Conservation (phyloP, 176 grass and related monocot genomes). For the Eragrostis nindensis region DNA sequence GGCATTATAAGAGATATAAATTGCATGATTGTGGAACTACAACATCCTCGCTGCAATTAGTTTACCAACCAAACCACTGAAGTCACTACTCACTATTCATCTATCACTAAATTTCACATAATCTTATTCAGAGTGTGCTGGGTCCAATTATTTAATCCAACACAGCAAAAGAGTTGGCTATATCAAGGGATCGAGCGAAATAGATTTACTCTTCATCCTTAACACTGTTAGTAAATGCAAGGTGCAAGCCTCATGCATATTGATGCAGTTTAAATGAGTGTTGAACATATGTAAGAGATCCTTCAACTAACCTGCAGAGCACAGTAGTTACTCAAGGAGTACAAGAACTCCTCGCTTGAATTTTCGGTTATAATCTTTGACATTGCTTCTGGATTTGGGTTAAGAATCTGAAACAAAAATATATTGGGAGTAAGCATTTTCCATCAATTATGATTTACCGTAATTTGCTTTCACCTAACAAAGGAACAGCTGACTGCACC, state of each 20-base stretch:
- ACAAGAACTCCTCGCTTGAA: slow-evolving; percentile 96
- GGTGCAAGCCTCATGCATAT: slow-evolving; percentile 4
- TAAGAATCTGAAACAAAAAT: slow-evolving; percentile 78
- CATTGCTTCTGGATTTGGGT: slow-evolving; percentile 99
- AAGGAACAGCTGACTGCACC: slow-evolving; percentile 50
- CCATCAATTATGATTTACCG: background rate
- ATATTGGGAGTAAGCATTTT: slow-evolving; percentile 11
- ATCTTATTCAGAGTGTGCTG: background rate
- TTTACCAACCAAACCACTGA: background rate
- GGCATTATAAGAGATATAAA: background rate
- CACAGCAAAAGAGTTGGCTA: background rate
- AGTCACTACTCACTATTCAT: background rate
- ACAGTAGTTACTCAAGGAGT: slow-evolving; percentile 96
- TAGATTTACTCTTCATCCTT: background rate
- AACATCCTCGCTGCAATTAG: background rate
- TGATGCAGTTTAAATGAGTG: background rate
- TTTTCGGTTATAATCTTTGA: slow-evolving; percentile 96
- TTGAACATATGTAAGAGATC: background rate
- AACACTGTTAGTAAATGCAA: slow-evolving; percentile 25
- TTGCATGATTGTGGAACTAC: background rate
- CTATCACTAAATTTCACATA: slow-evolving; percentile 6
- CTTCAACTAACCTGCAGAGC: slow-evolving; percentile 87
- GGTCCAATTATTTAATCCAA: background rate
- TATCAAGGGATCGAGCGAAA: background rate
- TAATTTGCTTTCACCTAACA: slow-evolving; percentile 19